These are phyloP conservation scores for Tylopilus subfusipes DNA, from an alignment of 768 basidiomycete species.

Conservation along the genomic window DNA sequence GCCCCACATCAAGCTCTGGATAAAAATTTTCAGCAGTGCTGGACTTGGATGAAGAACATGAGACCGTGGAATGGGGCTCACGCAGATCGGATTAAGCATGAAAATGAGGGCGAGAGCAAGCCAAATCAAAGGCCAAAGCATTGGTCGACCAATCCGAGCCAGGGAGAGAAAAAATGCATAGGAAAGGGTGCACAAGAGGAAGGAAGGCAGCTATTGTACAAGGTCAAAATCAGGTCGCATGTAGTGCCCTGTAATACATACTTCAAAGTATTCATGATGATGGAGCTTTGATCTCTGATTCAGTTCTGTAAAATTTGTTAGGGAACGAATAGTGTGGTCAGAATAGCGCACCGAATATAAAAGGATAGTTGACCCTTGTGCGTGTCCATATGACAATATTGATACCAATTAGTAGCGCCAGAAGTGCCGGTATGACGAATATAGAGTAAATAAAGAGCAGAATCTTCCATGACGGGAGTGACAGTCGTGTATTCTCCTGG, in stretches of 20 bases:
- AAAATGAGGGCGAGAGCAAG: constrained; percentile 55
- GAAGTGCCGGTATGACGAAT: constrained; percentile 68
- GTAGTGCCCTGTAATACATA: constrained; percentile 25
- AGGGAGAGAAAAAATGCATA: constrained; percentile 88
- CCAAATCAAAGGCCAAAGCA: constrained; percentile 82
- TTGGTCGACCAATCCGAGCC: constrained; percentile 60
- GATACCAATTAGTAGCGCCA: constrained; percentile 71
- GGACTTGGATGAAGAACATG: too few relatives aligned
- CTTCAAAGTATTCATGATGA: constrained; percentile 73
- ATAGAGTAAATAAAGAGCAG: constrained; percentile 78
- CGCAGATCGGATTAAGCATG: constrained; percentile 72
- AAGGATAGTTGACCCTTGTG: constrained; percentile 84
- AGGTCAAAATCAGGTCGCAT: background rate
- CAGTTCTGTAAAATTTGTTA: constrained; percentile 46
- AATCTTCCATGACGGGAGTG: constrained; percentile 67
- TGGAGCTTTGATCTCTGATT: constrained; percentile 70
- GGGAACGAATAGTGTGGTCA: background rate
- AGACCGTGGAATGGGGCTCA: constrained; percentile 34
- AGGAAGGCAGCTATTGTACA: constrained; percentile 61
- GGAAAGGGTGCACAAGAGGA: constrained; percentile 67
- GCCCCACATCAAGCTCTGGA: constrained; percentile 37
- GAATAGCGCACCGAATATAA: constrained; percentile 68
- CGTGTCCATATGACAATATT: constrained; percentile 77
- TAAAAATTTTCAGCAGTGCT: background rate
- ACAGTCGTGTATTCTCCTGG: constrained; percentile 45